Percentiles rank a stretch among this genome's conserved stretches.
phyloP scores from a whole-genome alignment of 2,329 filamentous ascomycete species.

The Cladosporium sp. region DNA sequence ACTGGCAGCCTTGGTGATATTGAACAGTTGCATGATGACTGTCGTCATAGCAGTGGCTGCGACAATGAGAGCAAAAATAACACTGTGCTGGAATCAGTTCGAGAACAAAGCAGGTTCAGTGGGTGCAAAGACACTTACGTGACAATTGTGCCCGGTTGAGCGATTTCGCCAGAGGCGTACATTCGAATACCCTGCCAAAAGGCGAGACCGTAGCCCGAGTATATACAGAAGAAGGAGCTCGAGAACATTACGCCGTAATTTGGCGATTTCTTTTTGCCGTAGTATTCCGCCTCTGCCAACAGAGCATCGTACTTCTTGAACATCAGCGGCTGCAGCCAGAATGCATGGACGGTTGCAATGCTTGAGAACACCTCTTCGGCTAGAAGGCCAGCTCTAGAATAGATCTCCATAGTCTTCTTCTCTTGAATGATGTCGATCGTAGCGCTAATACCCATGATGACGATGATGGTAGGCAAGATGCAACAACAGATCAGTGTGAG shows the following conservation, averaged over 20 bases:
- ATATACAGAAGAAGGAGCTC: constrained; percentile 40
- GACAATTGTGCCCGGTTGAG: constrained; percentile 32
- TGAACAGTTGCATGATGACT: constrained; percentile 29
- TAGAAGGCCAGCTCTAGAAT: constrained; percentile 42
- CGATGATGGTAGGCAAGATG: constrained; percentile 44
- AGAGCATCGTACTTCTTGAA: constrained; percentile 41
- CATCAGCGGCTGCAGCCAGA: constrained; percentile 44
- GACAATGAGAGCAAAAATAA: constrained; percentile 8
- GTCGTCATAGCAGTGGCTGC: constrained; percentile 11
- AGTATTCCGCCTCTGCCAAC: constrained; percentile 39
- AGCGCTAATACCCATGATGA: constrained; percentile 31
- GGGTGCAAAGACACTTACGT: constrained; percentile 21
- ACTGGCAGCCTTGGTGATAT: constrained; percentile 40
- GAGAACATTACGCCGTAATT: constrained; percentile 42
- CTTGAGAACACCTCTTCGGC: constrained; percentile 50
- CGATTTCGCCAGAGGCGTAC: constrained; percentile 30
- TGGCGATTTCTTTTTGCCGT: constrained; percentile 43
- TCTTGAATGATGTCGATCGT: constrained; percentile 13
- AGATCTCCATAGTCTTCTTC: constrained; percentile 29
- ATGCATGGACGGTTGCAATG: constrained; percentile 48
- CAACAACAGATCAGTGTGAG: constrained; percentile 43
- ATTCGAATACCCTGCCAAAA: constrained; percentile 45
- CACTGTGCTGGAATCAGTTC: background rate
- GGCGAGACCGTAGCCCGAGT: constrained; percentile 35
- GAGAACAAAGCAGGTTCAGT: background rate